phyloP scores from a whole-genome alignment of 805 yeast genomes.

The Candida dendrica region DNA sequence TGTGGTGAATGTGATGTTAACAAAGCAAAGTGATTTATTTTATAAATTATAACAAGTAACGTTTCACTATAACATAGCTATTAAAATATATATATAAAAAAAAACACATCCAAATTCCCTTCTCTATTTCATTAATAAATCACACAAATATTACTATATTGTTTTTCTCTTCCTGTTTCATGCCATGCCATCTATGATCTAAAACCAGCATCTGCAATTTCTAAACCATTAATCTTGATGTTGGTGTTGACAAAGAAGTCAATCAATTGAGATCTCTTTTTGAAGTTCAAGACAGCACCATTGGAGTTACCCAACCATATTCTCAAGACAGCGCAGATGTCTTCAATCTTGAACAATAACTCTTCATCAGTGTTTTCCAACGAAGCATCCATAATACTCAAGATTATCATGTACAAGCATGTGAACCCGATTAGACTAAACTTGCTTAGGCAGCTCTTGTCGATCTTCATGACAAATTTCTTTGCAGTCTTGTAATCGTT shows the following conservation, averaged over 20 bases:
- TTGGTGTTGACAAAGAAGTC: constrained; percentile 23
- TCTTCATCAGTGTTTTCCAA: constrained; percentile 11
- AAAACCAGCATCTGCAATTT: not conserved
- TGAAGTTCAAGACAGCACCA: constrained; percentile 21
- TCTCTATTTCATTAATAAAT: too few relatives aligned
- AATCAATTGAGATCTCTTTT: constrained; percentile 24
- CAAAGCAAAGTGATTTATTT: too few relatives aligned
- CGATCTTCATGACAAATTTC: constrained; percentile 18
- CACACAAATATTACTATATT: too few relatives aligned
- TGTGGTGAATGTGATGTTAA: too few relatives aligned
- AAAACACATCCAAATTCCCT: too few relatives aligned
- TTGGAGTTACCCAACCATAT: constrained; percentile 27
- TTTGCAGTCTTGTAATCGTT: constrained; percentile 16
- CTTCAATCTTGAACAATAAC: constrained; percentile 20
- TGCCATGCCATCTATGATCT: too few relatives aligned
- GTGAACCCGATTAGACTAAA: constrained; percentile 23
- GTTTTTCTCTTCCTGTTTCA: too few relatives aligned
- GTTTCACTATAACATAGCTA: too few relatives aligned
- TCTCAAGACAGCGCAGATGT: constrained; percentile 23
- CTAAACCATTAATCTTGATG: constrained; percentile 18
- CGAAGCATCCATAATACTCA: constrained; percentile 14
- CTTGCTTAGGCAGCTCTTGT: constrained; percentile 8
- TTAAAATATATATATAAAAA: too few relatives aligned
- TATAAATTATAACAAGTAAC: too few relatives aligned
- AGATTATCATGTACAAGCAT: constrained; percentile 19